phyloP scores from a whole-genome alignment of 371 early-diverging fungal species.

The Paramicrosporidium saccamoebae region DNA sequence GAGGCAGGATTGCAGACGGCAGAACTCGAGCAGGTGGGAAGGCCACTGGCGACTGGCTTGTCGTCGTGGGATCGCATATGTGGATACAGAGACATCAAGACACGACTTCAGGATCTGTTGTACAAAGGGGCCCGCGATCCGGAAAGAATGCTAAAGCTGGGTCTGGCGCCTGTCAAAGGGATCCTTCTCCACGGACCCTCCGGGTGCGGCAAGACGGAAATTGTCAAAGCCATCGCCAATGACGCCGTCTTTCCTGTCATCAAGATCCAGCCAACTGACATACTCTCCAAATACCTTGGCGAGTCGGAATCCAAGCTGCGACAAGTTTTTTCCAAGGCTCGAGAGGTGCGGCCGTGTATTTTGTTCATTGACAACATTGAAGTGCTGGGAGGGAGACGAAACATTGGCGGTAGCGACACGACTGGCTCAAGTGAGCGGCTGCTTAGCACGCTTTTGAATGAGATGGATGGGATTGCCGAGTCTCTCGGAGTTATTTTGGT shows the following conservation, averaged over 20 bases:
- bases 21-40: no score
- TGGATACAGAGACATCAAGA: no score
- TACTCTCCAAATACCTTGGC: slow-evolving; percentile 95
- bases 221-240: slow-evolving; percentile 93
- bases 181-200: slow-evolving; percentile 95
- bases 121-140: no score
- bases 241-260: slow-evolving; percentile 78
- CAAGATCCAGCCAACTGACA: slow-evolving; percentile 89
- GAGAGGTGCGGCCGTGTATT: slow-evolving; percentile 60
- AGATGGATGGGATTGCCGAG: slow-evolving; percentile 21
- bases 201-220: slow-evolving; percentile 94
- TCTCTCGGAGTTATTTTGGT: slow-evolving; percentile 61
- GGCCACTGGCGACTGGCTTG: no score
- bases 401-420: slow-evolving; percentile 13
- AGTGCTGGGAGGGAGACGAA: slow-evolving; percentile 46
- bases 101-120: no score
- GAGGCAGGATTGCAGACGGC: no score
- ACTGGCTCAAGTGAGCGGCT: slow-evolving; percentile 8
- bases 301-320: slow-evolving; percentile 96
- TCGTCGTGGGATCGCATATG: no score
- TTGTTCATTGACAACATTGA: slow-evolving; percentile 99
- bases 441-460: slow-evolving; percentile 12
- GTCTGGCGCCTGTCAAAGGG: slow-evolving; percentile 14
- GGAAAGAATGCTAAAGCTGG: no score
- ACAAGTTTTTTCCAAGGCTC: slow-evolving; percentile 86